These are phyloP conservation scores for Stephania cephalantha DNA, from an alignment of 164 flowering plant genomes.

Conservation along the genomic window DNA sequence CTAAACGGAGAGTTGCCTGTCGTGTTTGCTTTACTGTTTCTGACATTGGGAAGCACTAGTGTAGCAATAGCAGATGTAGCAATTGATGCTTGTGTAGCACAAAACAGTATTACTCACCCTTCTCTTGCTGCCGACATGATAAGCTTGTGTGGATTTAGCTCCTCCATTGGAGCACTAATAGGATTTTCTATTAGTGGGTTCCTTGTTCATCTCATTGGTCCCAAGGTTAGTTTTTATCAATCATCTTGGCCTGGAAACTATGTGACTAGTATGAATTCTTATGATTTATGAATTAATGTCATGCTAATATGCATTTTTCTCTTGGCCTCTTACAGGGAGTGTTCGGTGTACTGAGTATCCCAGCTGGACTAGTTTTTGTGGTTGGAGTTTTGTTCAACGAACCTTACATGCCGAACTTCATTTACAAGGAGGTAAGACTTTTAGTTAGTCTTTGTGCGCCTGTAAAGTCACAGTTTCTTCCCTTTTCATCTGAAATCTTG, in stretches of 20 bases:
- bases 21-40: slow-evolving; percentile 48
- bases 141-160: slow-evolving; percentile 76
- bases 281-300: background rate
- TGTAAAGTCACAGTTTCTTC: background rate
- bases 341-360: slow-evolving; percentile 64
- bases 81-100: slow-evolving; percentile 93
- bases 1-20: slow-evolving; percentile 58
- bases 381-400: slow-evolving; percentile 67
- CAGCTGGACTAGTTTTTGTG: slow-evolving; percentile 51
- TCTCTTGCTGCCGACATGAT: slow-evolving; percentile 89
- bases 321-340: slow-evolving; percentile 55
- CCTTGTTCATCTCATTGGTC: slow-evolving; percentile 76
- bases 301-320: slow-evolving; percentile 1
- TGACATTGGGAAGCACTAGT: slow-evolving; percentile 82
- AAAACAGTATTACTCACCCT: slow-evolving; percentile 65
- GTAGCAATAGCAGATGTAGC: slow-evolving; percentile 97
- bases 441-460: background rate
- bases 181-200: slow-evolving; percentile 84
- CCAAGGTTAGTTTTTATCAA: slow-evolving; percentile 47
- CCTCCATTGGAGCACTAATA: slow-evolving; percentile 68
- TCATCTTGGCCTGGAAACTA: background rate
- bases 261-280: background rate
- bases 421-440: slow-evolving; percentile 52
- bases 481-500: background rate
- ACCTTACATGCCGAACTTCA: slow-evolving; percentile 40